Evolutionary conservation across 768 basidiomycete species (phyloP), one percentile per base, ranked within the genome.

Genomic region (Lactarius quietus): DNA sequence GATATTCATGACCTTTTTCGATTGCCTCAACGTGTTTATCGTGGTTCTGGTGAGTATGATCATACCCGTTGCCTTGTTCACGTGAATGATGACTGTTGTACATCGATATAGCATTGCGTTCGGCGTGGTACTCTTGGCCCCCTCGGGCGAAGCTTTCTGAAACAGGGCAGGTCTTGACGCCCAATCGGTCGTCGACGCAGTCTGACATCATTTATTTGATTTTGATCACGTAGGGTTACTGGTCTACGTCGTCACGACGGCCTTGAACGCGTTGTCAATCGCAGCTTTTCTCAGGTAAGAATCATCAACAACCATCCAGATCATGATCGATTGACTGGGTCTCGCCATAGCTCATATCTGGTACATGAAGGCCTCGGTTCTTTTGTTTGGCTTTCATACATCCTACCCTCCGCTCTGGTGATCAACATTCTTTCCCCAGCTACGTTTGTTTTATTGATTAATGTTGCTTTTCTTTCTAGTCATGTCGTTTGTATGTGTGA

Each of bases 191-290:
- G 26, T 33, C 51, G 39, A 41, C 20, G 41, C 41, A 20, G 14
- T 61, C 35, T 29, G 33, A 20, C 38, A 29, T 48, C 10, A 48
- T 41, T 59, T 20, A 62, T 41, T 12, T 63, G 20, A 18, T 38
- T 15, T 18, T 52, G 36, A 39, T 39, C 61, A 45, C 33, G 28
- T 35, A 69, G 69, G 68, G 45, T 20, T 69, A 14, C n/a, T 61
- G 18, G 62, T 63, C 60, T 69, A 65, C 60, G 52, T 62, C 48
- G 48, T 64, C 15, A 69, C 65, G 61, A 64, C n/a, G n/a, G n/a
- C n/a, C n/a, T n/a, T n/a, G n/a, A n/a, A n/a, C n/a, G n/a, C n/a
- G n/a, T n/a, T n/a, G 45, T 59, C 69, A 3, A 55, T 68, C 17
- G 53, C 51, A 28, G 54, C 58, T 23, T 68, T 62, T 36, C 39